Evolutionary conservation across 176 grass and related monocot species (phyloP), one percentile per base, ranked within the genome.

Genomic region (Secale cereale): DNA sequence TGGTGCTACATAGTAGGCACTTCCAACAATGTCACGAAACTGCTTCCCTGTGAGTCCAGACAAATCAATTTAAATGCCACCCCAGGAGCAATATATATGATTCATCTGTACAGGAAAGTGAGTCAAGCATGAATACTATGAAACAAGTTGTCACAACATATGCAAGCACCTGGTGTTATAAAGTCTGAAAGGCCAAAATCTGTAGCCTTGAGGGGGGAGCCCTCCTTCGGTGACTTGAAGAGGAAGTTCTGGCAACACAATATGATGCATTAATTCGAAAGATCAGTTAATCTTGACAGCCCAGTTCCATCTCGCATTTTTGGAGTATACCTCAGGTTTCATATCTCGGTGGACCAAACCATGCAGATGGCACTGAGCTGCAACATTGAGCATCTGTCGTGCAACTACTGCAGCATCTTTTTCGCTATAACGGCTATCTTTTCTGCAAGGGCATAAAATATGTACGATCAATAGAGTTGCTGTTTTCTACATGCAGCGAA

Each of bases 131-230:
- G 22, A 66, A 43, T 80, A 82, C 14, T 30, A 82, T 3, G 54
- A 68, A 82, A 70, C 41, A 73, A 32, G 65, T 74, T 66, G 75
- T 88, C 71, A 70, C 74, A 79, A 43, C 59, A 83, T 71, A 84
- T 56, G 35, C 64, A 59, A 79, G 50, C 30, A 98, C 95, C 95
- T 85, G 95, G 95, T 84, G 65, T 98, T 80, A 95, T 98, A 76
- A 98, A 95, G 86, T 98, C 89, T 88, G 95, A 98, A 46, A 98
- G 91, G 69, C 95, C 95, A 85, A 98, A 98, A 90, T 98, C 95
- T 83, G 95, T 98, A 76, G 95, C 95, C 62, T 98, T 98, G 63
- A 98, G 93, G 52, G 91, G 52, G 17, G 87, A 98, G 63, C 88
- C 89, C 54, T 95, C 93, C 79, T 92, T 93, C 36, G 83, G 92